Conservation (phyloP, 768 basidiomycete species). For the Agaricus blazei region DNA sequence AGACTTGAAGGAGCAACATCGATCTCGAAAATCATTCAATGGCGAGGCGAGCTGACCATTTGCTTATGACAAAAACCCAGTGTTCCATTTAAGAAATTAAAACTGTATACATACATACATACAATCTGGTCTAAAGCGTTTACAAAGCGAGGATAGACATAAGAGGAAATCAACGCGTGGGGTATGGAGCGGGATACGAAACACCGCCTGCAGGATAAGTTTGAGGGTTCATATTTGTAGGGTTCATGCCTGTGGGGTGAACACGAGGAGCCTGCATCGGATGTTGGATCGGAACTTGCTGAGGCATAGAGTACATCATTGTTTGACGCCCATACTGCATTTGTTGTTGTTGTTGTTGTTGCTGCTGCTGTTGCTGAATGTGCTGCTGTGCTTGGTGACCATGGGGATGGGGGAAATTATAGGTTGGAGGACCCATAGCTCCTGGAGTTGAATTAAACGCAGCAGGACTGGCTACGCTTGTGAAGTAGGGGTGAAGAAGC, state of each 20-base stretch:
- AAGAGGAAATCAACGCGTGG: conserved; percentile 8
- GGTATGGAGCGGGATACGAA: conserved; percentile 12
- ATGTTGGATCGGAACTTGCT: conserved; percentile 19
- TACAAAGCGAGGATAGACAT: not conserved
- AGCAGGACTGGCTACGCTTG: conserved; percentile 40
- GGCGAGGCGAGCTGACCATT: too few species aligned
- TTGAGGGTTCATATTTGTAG: conserved; percentile 5
- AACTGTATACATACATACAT: not conserved
- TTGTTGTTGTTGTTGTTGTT: conserved; percentile 19
- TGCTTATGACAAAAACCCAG: too few species aligned
- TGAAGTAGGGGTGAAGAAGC: conserved; percentile 89
- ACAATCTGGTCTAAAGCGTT: not conserved
- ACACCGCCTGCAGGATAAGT: conserved; percentile 8
- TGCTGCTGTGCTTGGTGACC: conserved; percentile 48
- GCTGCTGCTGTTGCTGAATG: conserved; percentile 33
- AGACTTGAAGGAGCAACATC: too few species aligned
- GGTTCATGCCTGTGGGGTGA: conserved; percentile 7
- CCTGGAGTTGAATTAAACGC: conserved; percentile 43
- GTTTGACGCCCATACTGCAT: conserved; percentile 18
- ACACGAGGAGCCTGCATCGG: conserved; percentile 9
- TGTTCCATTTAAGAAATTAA: too few species aligned
- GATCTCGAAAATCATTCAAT: not conserved
- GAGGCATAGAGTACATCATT: conserved; percentile 15
- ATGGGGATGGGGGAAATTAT: conserved; percentile 65
- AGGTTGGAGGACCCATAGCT: conserved; percentile 63